These are phyloP conservation scores for Penicillium paradoxum DNA, from an alignment of 495 filamentous ascomycete species.

Conservation along the genomic window DNA sequence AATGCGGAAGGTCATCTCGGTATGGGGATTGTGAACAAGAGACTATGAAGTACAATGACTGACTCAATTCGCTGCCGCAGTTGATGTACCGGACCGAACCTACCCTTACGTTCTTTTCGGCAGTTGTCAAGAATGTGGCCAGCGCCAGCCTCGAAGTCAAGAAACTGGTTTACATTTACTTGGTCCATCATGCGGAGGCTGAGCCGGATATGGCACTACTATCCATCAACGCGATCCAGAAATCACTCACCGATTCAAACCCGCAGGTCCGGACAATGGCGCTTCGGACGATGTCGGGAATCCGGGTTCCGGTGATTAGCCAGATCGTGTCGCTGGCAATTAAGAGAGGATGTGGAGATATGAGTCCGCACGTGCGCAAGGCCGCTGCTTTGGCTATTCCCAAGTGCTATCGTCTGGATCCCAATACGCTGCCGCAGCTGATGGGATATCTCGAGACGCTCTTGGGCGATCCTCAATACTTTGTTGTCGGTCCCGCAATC, in stretches of 20 bases:
- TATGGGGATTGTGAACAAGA: constrained; percentile 39
- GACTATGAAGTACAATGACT: constrained; percentile 9
- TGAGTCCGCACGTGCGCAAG: constrained; percentile 90
- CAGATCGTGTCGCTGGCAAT: constrained; percentile 97
- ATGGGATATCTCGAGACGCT: constrained; percentile 71
- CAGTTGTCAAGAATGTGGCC: constrained; percentile 93
- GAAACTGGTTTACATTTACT: constrained; percentile 96
- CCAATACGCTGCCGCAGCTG: constrained; percentile 76
- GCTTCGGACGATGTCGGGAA: constrained; percentile 90
- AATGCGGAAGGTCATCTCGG: constrained; percentile 80
- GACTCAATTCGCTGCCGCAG: constrained; percentile 41
- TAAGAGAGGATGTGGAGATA: constrained; percentile 84
- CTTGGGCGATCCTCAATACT: constrained; percentile 88
- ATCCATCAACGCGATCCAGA: constrained; percentile 98
- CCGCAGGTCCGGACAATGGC: constrained; percentile 88
- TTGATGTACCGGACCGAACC: constrained; percentile 88
- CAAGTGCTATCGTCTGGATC: constrained; percentile 94
- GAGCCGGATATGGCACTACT: constrained; percentile 93
- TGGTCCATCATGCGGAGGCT: constrained; percentile 89
- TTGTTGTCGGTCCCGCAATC: constrained; percentile 88
- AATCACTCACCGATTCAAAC: constrained; percentile 86
- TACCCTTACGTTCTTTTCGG: constrained; percentile 83
- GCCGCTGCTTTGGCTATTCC: constrained; percentile 93
- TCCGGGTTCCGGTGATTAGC: constrained; percentile 94
- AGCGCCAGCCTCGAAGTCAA: constrained; percentile 88